A percentile compares a stretch with the other conserved stretches of the same genome.
Conservation (phyloP, 805 yeast species). For the Schwanniomyces occidentalis region DNA sequence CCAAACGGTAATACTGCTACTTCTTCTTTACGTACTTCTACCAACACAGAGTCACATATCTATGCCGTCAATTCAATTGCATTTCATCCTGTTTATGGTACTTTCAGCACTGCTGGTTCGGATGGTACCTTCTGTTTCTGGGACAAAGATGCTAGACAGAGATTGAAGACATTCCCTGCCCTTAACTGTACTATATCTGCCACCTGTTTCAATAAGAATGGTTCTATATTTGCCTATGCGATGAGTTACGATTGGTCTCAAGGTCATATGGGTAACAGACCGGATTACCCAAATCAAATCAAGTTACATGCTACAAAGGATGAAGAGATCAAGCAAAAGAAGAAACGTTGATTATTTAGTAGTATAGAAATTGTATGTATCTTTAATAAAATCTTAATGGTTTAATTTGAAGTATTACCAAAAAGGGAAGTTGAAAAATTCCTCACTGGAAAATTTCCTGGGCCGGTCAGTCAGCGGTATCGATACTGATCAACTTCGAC, state of each 20-base stretch:
- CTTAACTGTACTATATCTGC: constrained; percentile 69
- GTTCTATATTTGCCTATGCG: constrained; percentile 87
- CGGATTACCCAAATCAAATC: constrained; percentile 71
- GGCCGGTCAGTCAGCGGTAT: too few relatives aligned
- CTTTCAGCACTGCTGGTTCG: constrained; percentile 90
- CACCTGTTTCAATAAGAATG: constrained; percentile 78
- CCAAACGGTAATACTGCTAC: constrained; percentile 35
- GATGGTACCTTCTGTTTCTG: constrained; percentile 94
- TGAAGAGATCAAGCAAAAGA: constrained; percentile 74
- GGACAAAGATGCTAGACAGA: constrained; percentile 91
- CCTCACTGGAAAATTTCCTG: too few relatives aligned
- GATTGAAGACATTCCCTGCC: constrained; percentile 78
- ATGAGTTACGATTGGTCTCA: constrained; percentile 94
- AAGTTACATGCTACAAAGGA: constrained; percentile 84
- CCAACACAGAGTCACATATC: constrained; percentile 55
- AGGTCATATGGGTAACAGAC: constrained; percentile 77
- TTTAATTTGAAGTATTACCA: too few relatives aligned
- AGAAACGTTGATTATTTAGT: constrained; percentile 22
- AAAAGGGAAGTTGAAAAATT: too few relatives aligned
- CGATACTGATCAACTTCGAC: too few relatives aligned
- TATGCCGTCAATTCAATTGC: constrained; percentile 78
- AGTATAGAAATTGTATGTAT: too few relatives aligned
- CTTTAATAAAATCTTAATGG: too few relatives aligned
- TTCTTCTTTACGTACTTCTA: constrained; percentile 24
- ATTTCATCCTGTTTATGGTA: constrained; percentile 88